Percentiles rank a stretch among this genome's conserved stretches.
phyloP scores from a whole-genome alignment of 192 early-diverging fungal genomes.

The Geosiphon pyriformis region DNA sequence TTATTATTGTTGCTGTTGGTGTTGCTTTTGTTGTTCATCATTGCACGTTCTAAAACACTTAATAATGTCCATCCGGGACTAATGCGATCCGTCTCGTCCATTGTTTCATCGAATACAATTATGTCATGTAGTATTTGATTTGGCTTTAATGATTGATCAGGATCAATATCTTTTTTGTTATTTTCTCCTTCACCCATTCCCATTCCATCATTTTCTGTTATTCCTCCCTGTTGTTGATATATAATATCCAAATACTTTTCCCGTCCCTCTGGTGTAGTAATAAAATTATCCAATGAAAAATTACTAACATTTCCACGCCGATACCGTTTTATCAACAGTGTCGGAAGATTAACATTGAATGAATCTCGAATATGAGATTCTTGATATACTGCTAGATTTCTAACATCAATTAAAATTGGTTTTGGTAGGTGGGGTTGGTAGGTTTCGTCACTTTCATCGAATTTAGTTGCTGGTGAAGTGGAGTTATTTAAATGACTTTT shows the following conservation, averaged over 20 bases:
- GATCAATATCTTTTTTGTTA: conserved; percentile 33
- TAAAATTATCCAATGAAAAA: conserved; percentile 49
- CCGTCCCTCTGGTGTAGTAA: conserved; percentile 43
- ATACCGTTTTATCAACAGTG: conserved; percentile 47
- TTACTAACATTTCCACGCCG: conserved; percentile 41
- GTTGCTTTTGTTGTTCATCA: conserved; percentile 21
- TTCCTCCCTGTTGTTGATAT: conserved; percentile 2
- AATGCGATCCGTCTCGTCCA: conserved; percentile 37
- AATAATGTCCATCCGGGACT: conserved; percentile 49
- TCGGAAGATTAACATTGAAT: conserved; percentile 51
- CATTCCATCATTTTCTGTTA: conserved; percentile 28
- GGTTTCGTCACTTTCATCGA: neutral
- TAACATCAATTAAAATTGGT: conserved; percentile 36
- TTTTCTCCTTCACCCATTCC: conserved; percentile 46
- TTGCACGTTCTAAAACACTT: conserved; percentile 36
- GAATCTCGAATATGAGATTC: conserved; percentile 39
- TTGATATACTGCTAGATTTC: conserved; percentile 41
- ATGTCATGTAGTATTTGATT: too few species aligned
- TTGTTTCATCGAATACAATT: conserved; percentile 46
- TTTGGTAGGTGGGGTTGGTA: neutral
- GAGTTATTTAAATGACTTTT: conserved; percentile 12
- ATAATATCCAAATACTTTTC: conserved; percentile 34
- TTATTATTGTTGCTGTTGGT: too few species aligned
- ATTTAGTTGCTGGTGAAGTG: neutral
- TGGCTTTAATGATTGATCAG: conserved; percentile 48